Base-by-base conservation (phyloP, 73 alveolate species). In the Paramecium primaurelia region DNA sequence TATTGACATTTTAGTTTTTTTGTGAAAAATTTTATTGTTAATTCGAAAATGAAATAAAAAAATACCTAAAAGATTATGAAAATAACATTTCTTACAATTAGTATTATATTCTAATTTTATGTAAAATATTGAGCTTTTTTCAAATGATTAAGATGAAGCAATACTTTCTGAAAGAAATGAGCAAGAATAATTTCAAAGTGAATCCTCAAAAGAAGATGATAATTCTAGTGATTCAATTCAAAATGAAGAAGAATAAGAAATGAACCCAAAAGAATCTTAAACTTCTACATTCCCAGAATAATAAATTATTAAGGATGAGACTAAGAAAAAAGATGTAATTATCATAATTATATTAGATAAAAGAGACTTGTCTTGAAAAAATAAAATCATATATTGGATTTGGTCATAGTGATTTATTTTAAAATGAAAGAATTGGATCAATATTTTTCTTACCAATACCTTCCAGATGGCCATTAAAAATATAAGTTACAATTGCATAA, bases 381-480 rank as follows among this genome's bases (percentile, higher is more conserved):
- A 80, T 80, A 4, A 45, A 80, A 80, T 77, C 64, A 10, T 80
- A 80, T 80, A 26, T 80, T 38, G 91, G 91, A 25, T 80, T 80
- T 80, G 91, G 91, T 10, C 36, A 64, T 64, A 64, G 84, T 4
- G 32, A 44, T 80, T 9, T 80, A 26, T 9, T 80, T 3, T 9
- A 18, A 1, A 80, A 44, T 80, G 49, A 80, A 42, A 25, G 20
- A n/a, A 80, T 80, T 80, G 73, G 73, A 26, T 32, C 30, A 26
- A 28, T 80, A 20, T 80, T 80, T 45, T 40, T 80, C 25, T 32
- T 80, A 4, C 91, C 91, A 10, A 80, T 80, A 12, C 30, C 91
- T 2, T 32, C 71, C 6, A 80, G 26, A 18, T 80, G 91, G 91
- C 12, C 42, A 80, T 25, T 80, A 8, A 80, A 80, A 80, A 18